These are phyloP conservation scores for Suhomyces wounanorum DNA, from an alignment of 1,139 yeast genomes.

Conservation along the genomic window DNA sequence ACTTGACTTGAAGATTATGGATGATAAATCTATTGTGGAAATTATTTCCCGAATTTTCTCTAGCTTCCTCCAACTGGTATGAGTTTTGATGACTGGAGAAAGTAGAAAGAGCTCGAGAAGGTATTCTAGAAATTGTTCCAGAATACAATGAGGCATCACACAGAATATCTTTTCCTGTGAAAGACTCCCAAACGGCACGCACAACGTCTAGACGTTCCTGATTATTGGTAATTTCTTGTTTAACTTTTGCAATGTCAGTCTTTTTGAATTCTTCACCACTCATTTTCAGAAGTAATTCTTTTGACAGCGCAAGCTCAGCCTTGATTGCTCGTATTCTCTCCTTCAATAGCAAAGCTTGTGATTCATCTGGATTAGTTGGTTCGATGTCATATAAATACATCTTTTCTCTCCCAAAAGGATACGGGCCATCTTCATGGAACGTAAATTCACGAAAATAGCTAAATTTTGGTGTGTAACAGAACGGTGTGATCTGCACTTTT, in stretches of 20 bases:
- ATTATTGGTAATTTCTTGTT: slow-evolving; percentile 35
- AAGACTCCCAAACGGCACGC: slow-evolving; percentile 23
- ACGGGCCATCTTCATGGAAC: slow-evolving; percentile 51
- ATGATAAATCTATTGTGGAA: slow-evolving; percentile 79
- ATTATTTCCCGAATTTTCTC: slow-evolving; percentile 30
- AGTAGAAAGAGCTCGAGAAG: slow-evolving; percentile 26
- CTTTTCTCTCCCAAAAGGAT: slow-evolving; percentile 68
- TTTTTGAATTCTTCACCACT: slow-evolving; percentile 11
- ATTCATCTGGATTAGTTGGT: slow-evolving; percentile 48
- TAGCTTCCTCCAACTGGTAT: slow-evolving; percentile 34
- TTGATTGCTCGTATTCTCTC: slow-evolving; percentile 46
- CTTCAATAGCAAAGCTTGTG: slow-evolving; percentile 47
- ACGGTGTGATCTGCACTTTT: slow-evolving; percentile 58
- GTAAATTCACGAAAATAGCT: slow-evolving; percentile 67
- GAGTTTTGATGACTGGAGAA: slow-evolving; percentile 31
- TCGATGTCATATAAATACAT: slow-evolving; percentile 45
- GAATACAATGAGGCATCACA: slow-evolving; percentile 17
- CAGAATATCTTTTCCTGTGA: slow-evolving; percentile 18
- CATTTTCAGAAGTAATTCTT: slow-evolving; percentile 19
- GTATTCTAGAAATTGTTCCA: slow-evolving; percentile 5
- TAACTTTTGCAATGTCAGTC: slow-evolving; percentile 18
- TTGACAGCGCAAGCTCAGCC: slow-evolving; percentile 41
- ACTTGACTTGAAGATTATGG: slow-evolving; percentile 73
- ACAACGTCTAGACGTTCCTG: slow-evolving; percentile 30
- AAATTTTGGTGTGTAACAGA: slow-evolving; percentile 74